Evolutionary conservation across 1,139 yeast species (phyloP), one percentile per base, ranked within the genome.

Genomic region (Candida tetrigidarum): DNA sequence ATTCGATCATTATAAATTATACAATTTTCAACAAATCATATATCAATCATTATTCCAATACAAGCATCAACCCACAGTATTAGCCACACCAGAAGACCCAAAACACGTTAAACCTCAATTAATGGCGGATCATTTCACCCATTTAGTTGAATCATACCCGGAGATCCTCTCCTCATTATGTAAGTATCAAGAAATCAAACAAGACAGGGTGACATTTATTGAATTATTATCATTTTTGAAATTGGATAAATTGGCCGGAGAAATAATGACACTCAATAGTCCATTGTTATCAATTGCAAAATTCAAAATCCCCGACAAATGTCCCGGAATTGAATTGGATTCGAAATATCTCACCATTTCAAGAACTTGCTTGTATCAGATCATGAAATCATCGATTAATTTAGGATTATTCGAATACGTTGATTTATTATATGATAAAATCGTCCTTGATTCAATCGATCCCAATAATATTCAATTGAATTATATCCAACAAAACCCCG

Each of bases 391-490:
- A 2, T 69, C 76, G 43, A 58, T 68, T 8, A 55, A 60, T 7
- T 50, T 69, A 23, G 50, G 58, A 14, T 55, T 63, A 44, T 64
- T 49, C 46, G 63, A 63, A 26, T 64, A 61, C 39, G 58, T 74
- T 25, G 78, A 73, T 50, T 51, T 60, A 9, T 50, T 74, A 22
- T 56, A 71, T 44, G 67, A 64, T 49, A 74, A 72, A 49, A 52
- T 72, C 3, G 57, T 71, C 6, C 56, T 70, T 30, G 66, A 64
- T 50, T 57, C 66, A 2, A 51, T 59, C 3, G 60, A 56, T 18
- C 42, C 46, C 8, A 37, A 49, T 6, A 46, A 19, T 43, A 52
- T 42, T 28, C 50, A 37, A 38, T 51, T 48, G 42, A 54, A 41
- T 45, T 52, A 45, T 42, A 42, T 42, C 45, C 38, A 42, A 20